Conservation (phyloP, 2,329 filamentous ascomycete species). For the Aureobasidium mangrovei region DNA sequence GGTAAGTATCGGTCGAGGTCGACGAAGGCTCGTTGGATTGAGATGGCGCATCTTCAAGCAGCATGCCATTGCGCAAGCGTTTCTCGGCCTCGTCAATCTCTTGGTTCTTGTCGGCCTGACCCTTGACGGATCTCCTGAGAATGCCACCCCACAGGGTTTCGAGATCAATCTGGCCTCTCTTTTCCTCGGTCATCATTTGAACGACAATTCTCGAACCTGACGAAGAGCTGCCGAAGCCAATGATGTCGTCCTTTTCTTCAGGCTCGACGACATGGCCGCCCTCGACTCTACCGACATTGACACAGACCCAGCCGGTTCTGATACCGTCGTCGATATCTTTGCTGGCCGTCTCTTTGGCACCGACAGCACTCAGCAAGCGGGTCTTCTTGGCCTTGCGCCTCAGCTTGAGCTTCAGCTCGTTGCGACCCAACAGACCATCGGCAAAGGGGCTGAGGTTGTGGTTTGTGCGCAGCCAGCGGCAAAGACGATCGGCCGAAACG, state of each 20-base stretch:
- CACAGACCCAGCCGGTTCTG: constrained; percentile 90
- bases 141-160: constrained; percentile 54
- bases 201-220: constrained; percentile 56
- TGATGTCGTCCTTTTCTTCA: constrained; percentile 42
- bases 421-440: constrained; percentile 80
- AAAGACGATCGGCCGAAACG: constrained; percentile 79
- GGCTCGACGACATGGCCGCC: constrained; percentile 50
- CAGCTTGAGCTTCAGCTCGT: constrained; percentile 83
- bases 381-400: constrained; percentile 71
- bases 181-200: constrained; percentile 64
- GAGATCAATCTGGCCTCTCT: constrained; percentile 57
- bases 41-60: not conserved
- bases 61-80: constrained; percentile 3
- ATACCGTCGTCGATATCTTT: constrained; percentile 72
- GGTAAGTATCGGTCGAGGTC: not conserved
- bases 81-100: constrained; percentile 12
- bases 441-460: constrained; percentile 68
- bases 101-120: constrained; percentile 17
- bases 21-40: not conserved
- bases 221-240: constrained; percentile 63
- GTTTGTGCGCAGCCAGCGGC: constrained; percentile 70
- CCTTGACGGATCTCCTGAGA: constrained; percentile 34
- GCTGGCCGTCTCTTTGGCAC: constrained; percentile 47
- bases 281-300: constrained; percentile 69
- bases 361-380: constrained; percentile 66